phyloP scores from a whole-genome alignment of 2,329 filamentous ascomycete species.

The Aspergillus quadrilineatus region DNA sequence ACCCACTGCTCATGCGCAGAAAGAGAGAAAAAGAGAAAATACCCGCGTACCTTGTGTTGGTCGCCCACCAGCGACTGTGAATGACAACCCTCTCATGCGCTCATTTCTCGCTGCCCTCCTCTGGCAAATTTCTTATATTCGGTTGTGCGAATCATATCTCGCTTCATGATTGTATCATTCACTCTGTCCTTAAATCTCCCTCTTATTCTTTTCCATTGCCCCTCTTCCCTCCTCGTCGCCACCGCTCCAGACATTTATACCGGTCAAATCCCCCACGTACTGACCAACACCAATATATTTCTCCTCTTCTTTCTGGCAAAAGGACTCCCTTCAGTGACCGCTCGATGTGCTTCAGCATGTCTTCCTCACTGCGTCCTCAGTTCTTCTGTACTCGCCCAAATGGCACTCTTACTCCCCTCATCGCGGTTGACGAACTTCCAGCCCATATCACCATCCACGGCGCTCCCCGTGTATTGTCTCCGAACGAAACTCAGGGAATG shows the following conservation, averaged over 20 bases:
- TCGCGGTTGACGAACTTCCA: constrained; percentile 49
- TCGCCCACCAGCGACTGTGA: constrained; percentile 13
- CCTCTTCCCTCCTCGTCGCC: constrained; percentile 1
- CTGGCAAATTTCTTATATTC: constrained; percentile 10
- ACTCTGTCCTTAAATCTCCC: constrained; percentile 3
- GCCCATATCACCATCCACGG: constrained; percentile 36
- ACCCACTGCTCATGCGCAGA: constrained; percentile 3
- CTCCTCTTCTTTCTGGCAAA: background rate
- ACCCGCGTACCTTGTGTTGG: constrained; percentile 9
- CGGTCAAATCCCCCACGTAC: background rate
- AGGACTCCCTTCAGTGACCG: background rate
- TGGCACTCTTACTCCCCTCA: constrained; percentile 42
- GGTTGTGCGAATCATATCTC: constrained; percentile 6
- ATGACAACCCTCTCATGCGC: constrained; percentile 15
- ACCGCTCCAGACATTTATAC: background rate
- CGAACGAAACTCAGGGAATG: constrained; percentile 45
- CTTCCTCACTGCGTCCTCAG: constrained; percentile 34
- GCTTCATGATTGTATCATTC: constrained; percentile 6
- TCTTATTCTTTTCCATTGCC: constrained; percentile 12
- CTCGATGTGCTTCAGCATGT: constrained; percentile 17
- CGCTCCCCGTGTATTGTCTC: constrained; percentile 36
- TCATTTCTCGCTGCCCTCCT: constrained; percentile 3
- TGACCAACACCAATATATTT: background rate
- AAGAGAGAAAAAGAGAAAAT: constrained; percentile 1
- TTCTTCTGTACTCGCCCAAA: constrained; percentile 46